These are phyloP conservation scores for Diaporthe vaccinii DNA, from an alignment of 2,329 filamentous ascomycete species.

Conservation along the genomic window DNA sequence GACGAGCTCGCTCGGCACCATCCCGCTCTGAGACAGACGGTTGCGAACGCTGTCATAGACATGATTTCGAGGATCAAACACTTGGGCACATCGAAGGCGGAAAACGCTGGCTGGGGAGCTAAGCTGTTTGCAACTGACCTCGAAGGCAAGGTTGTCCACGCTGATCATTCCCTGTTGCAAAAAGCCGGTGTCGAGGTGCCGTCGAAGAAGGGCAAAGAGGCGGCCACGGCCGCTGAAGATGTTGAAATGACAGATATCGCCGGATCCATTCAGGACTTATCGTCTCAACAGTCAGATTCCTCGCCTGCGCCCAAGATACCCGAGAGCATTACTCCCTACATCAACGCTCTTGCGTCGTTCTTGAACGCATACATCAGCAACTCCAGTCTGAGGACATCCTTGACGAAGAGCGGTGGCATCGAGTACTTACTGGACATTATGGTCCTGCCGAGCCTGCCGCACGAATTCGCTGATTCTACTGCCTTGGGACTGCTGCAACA, in stretches of 20 bases:
- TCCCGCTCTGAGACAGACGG: slow-evolving; percentile 82
- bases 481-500: slow-evolving; percentile 79
- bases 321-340: slow-evolving; percentile 72
- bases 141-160: slow-evolving; percentile 70
- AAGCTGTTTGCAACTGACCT: slow-evolving; percentile 78
- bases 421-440: slow-evolving; percentile 88
- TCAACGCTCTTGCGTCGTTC: slow-evolving; percentile 83
- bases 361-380: slow-evolving; percentile 82
- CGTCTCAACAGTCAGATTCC: background rate
- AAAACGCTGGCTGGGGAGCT: slow-evolving; percentile 78
- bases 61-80: slow-evolving; percentile 88
- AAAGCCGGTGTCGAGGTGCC: slow-evolving; percentile 45
- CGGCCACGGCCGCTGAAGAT: slow-evolving; percentile 59
- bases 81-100: slow-evolving; percentile 79
- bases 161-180: slow-evolving; percentile 59
- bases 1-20: slow-evolving; percentile 97
- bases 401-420: slow-evolving; percentile 84
- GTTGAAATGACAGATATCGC: slow-evolving; percentile 75
- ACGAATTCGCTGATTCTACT: slow-evolving; percentile 76
- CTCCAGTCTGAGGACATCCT: slow-evolving; percentile 76
- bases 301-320: slow-evolving; percentile 44
- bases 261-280: slow-evolving; percentile 41
- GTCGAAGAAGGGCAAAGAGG: slow-evolving; percentile 56
- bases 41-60: slow-evolving; percentile 87
- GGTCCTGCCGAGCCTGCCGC: slow-evolving; percentile 83